Conservation (phyloP, 2,329 filamentous ascomycete genomes). For the Ascochyta koolunga region DNA sequence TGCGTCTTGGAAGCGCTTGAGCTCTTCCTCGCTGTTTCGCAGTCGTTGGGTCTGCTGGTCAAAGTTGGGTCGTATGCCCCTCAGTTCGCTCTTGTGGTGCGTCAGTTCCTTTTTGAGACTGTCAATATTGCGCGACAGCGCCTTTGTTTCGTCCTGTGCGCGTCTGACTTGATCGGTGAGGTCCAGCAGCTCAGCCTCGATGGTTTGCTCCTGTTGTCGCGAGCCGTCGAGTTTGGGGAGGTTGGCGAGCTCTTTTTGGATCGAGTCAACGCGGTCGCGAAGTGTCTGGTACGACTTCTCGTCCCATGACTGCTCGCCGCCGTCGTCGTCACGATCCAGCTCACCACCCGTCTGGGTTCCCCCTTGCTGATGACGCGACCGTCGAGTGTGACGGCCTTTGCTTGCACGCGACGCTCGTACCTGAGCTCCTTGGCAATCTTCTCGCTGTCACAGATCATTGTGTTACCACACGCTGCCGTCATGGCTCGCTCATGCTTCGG, state of each 20-base stretch:
- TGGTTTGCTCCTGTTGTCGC: conserved; percentile 76
- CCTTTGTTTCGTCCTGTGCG: conserved; percentile 75
- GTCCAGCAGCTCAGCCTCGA: conserved; percentile 79
- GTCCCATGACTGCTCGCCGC: conserved; percentile 81
- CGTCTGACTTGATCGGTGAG: conserved; percentile 78
- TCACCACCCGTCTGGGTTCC: conserved; percentile 96
- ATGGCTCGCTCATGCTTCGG: conserved; percentile 87
- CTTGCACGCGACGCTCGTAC: conserved; percentile 81
- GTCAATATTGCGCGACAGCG: conserved; percentile 79
- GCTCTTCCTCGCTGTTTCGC: conserved; percentile 63
- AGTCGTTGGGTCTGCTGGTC: conserved; percentile 73
- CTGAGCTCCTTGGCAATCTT: conserved; percentile 87
- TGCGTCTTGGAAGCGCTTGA: conserved; percentile 64
- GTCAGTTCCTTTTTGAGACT: conserved; percentile 85
- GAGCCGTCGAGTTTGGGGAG: conserved; percentile 80
- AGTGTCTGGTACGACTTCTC: conserved; percentile 88
- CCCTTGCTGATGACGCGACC: conserved; percentile 98
- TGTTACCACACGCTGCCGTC: conserved; percentile 91
- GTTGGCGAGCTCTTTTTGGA: conserved; percentile 77
- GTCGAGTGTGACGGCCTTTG: conserved; percentile 92
- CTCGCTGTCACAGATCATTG: conserved; percentile 89
- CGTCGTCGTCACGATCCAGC: conserved; percentile 67
- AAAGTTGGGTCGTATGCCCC: conserved; percentile 78
- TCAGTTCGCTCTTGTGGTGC: conserved; percentile 73
- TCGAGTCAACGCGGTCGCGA: conserved; percentile 75